Conservation (phyloP, 345 rosid species). For the Triadica sebifera region DNA sequence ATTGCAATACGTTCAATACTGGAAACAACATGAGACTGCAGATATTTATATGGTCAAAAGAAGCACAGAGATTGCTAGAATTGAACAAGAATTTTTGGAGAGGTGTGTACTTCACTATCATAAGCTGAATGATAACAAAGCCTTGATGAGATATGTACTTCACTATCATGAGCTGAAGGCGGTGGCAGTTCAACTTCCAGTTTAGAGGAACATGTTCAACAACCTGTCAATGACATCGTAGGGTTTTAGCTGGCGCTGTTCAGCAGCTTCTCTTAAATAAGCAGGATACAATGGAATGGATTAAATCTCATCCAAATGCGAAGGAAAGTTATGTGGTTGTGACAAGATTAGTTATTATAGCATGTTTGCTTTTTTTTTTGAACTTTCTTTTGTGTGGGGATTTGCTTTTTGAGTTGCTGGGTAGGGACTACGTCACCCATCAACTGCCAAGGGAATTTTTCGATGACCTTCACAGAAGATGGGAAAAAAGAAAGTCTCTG, state of each 20-base stretch:
- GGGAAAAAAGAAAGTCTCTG: neutral
- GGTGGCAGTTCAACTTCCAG: neutral
- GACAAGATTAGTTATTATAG: conserved; percentile 34
- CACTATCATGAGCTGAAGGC: conserved; percentile 39
- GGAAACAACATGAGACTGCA: conserved; percentile 7
- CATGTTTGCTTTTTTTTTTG: conserved; percentile 33
- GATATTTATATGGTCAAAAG: too few relatives aligned
- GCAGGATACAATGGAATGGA: conserved; percentile 33
- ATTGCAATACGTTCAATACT: conserved; percentile 29
- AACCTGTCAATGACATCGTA: neutral
- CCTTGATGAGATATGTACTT: conserved; percentile 39
- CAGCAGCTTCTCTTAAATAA: conserved; percentile 3
- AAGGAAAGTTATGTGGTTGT: conserved; percentile 15
- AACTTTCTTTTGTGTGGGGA: conserved; percentile 27
- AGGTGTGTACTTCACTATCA: conserved; percentile 13
- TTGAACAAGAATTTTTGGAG: conserved; percentile 12
- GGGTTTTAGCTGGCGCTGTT: conserved; percentile 12
- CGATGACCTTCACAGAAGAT: neutral
- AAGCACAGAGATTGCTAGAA: neutral
- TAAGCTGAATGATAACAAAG: conserved; percentile 20
- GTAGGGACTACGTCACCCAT: neutral
- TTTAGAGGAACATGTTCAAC: neutral
- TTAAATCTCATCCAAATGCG: conserved; percentile 4
- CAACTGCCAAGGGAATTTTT: neutral
- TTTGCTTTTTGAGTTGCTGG: conserved; percentile 23